A percentile compares a stretch with the other conserved stretches of the same genome.
These are phyloP conservation scores for Trypanosoma avium DNA, from an alignment of 208 protist species.

Conservation along the genomic window DNA sequence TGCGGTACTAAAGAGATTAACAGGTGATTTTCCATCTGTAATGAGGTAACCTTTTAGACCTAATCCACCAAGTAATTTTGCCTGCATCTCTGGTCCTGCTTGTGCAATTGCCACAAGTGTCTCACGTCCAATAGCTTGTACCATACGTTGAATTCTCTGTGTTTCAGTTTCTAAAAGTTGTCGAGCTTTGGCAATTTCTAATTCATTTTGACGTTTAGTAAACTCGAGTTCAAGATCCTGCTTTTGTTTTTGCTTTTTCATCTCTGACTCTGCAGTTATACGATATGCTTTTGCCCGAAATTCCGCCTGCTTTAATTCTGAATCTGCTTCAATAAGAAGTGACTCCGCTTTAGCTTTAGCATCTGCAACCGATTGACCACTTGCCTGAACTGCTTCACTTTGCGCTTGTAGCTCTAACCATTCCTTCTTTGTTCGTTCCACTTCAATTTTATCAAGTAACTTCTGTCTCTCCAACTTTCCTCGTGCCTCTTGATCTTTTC, in stretches of 20 bases:
- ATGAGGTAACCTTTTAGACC: slow-evolving; percentile 95
- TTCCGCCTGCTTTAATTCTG: slow-evolving; percentile 87
- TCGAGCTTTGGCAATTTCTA: slow-evolving; percentile 84
- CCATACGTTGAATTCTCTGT: slow-evolving; percentile 83
- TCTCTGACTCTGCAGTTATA: slow-evolving; percentile 83
- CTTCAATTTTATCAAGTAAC: slow-evolving; percentile 85
- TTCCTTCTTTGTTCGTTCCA: slow-evolving; percentile 76
- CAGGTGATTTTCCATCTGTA: slow-evolving; percentile 95
- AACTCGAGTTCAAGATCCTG: slow-evolving; percentile 90
- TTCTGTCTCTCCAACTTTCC: slow-evolving; percentile 92
- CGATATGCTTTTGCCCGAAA: slow-evolving; percentile 78
- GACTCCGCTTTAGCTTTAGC: slow-evolving; percentile 92
- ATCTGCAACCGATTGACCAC: slow-evolving; percentile 90
- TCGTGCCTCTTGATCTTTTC: slow-evolving; percentile 91
- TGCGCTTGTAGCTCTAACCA: slow-evolving; percentile 92
- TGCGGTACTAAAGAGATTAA: slow-evolving; percentile 96
- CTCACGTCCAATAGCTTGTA: slow-evolving; percentile 89
- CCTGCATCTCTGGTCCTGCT: slow-evolving; percentile 94
- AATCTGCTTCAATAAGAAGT: slow-evolving; percentile 83
- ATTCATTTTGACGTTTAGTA: slow-evolving; percentile 64
- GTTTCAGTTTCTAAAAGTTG: slow-evolving; percentile 85
- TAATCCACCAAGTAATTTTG: slow-evolving; percentile 93
- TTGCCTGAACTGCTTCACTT: slow-evolving; percentile 90
- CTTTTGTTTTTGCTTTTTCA: slow-evolving; percentile 80
- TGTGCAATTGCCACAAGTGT: slow-evolving; percentile 91